Conservation (phyloP, 1,284 basidiomycete genomes). For the Polyporus tsugae region DNA sequence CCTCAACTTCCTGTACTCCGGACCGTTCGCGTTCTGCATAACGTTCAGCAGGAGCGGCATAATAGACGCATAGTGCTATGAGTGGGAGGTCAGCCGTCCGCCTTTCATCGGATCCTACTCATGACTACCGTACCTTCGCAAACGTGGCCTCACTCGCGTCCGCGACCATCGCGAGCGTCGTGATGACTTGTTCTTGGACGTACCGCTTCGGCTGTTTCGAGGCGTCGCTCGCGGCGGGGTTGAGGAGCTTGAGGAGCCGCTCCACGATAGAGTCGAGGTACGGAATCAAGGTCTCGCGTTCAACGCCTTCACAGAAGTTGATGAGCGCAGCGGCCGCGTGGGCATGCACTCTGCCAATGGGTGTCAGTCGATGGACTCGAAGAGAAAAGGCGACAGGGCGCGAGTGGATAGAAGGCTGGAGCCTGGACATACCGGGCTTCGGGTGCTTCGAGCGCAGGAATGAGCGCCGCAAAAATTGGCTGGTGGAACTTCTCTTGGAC, state of each 20-base stretch:
- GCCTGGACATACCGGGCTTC: constrained; percentile 65
- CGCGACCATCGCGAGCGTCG: constrained; percentile 85
- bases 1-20: constrained; percentile 71
- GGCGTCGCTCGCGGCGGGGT: constrained; percentile 50
- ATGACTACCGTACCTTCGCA: constrained; percentile 54
- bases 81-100: not conserved
- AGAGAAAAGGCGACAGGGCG: not conserved
- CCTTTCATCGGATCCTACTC: not conserved
- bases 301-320: constrained; percentile 88
- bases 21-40: constrained; percentile 70
- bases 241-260: constrained; percentile 70
- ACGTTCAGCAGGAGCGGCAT: constrained; percentile 82
- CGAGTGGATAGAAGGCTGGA: not conserved
- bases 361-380: not conserved
- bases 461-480: constrained; percentile 73
- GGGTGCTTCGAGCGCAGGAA: constrained; percentile 78
- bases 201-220: constrained; percentile 57
- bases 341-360: constrained; percentile 69
- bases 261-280: constrained; percentile 83
- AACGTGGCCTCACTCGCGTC: constrained; percentile 81
- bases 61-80: constrained; percentile 74
- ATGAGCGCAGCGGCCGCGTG: constrained; percentile 89
- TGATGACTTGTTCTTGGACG: constrained; percentile 86
- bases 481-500: constrained; percentile 76
- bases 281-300: constrained; percentile 72